A percentile compares a stretch with the other conserved stretches of the same genome.
phyloP scores from a whole-genome alignment of 164 flowering plant genomes.

The Dillenia turbinata region DNA sequence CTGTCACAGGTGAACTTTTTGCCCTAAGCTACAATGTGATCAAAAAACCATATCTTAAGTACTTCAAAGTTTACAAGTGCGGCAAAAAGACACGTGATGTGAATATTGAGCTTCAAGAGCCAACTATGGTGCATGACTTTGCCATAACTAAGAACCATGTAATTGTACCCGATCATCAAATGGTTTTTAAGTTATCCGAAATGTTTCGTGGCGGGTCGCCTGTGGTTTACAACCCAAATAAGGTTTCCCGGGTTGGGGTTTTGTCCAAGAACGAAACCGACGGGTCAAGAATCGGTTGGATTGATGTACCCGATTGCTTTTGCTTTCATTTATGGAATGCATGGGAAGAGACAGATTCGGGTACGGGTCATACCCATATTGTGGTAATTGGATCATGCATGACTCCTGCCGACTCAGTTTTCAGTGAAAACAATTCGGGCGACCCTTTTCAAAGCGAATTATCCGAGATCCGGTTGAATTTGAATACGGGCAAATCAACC shows the following conservation, averaged over 20 bases:
- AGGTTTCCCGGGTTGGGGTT: slow-evolving; percentile 47
- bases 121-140: slow-evolving; percentile 50
- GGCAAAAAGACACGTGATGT: slow-evolving; percentile 44
- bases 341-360: slow-evolving; percentile 40
- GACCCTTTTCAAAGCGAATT: slow-evolving; percentile 20
- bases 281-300: slow-evolving; percentile 37
- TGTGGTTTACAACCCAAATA: slow-evolving; percentile 30
- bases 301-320: slow-evolving; percentile 47
- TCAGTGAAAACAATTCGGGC: slow-evolving; percentile 19
- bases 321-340: slow-evolving; percentile 63
- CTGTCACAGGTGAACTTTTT: slow-evolving; percentile 43
- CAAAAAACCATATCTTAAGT: slow-evolving; percentile 43
- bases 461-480: slow-evolving; percentile 40
- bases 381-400: slow-evolving; percentile 57
- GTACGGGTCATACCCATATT: slow-evolving; percentile 19
- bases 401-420: slow-evolving; percentile 54
- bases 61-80: slow-evolving; percentile 29
- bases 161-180: slow-evolving; percentile 54
- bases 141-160: slow-evolving; percentile 47
- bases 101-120: slow-evolving; percentile 26
- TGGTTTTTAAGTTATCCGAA: slow-evolving; percentile 49
- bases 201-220: slow-evolving; percentile 64
- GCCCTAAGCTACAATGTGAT: slow-evolving; percentile 46
- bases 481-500: slow-evolving; percentile 34
- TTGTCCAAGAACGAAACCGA: slow-evolving; percentile 24